These are phyloP conservation scores for Ceriops zippeliana DNA, from an alignment of 345 rosid genomes.

Conservation along the genomic window DNA sequence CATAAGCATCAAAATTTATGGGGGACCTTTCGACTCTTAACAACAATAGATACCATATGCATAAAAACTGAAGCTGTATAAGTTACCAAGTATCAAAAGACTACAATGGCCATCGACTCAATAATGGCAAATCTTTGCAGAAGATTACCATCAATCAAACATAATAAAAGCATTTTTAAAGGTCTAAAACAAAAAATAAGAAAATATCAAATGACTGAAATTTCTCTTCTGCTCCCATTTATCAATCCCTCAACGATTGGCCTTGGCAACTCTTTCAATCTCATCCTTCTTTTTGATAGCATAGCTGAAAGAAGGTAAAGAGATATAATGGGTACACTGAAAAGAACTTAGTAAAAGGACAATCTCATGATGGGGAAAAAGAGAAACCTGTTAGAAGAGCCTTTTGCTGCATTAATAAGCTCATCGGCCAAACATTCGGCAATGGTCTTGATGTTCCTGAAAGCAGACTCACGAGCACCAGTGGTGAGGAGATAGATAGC, in stretches of 20 bases:
- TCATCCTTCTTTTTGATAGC: conserved; percentile 98
- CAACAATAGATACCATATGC: no score
- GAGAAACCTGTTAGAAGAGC: conserved; percentile 86
- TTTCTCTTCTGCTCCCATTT: conserved; percentile 2
- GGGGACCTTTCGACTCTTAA: no score
- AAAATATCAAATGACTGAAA: not conserved
- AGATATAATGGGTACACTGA: not conserved
- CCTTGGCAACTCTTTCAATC: conserved; percentile 97
- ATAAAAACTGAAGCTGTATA: not conserved
- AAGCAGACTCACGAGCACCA: conserved; percentile 94
- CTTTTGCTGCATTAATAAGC: conserved; percentile 95
- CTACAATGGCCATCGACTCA: not conserved
- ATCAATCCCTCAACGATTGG: conserved; percentile 59
- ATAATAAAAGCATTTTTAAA: not conserved
- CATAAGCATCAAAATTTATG: no score
- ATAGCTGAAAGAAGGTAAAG: conserved; percentile 34
- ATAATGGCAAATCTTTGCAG: not conserved
- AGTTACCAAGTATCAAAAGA: not conserved
- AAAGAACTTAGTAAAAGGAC: not conserved
- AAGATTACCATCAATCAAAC: not conserved
- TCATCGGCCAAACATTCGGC: conserved; percentile 98
- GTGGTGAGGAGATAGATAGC: conserved; percentile 83
- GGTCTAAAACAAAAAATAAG: not conserved
- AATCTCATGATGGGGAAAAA: not conserved
- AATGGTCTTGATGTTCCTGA: conserved; percentile 83